A percentile compares a stretch with the other conserved stretches of the same genome.
Conservation (phyloP, 805 yeast genomes). For the Wickerhamiella australiensis region DNA sequence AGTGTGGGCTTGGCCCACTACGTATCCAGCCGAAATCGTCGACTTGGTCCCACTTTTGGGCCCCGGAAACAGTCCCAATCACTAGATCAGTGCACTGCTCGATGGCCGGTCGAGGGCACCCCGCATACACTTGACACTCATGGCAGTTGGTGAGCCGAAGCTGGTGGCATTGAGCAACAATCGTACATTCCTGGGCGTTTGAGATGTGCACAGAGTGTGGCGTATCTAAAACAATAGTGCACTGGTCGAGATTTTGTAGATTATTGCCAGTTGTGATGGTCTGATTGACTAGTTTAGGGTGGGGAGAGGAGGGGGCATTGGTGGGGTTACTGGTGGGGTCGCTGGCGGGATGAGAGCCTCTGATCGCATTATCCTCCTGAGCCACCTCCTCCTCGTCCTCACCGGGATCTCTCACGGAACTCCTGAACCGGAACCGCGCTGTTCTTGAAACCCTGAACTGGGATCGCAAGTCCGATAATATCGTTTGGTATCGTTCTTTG, state of each 20-base stretch:
- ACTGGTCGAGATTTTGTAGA: not conserved
- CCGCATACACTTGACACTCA: not conserved
- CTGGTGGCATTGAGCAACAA: slow-evolving; percentile 7
- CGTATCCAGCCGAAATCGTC: slow-evolving; percentile 8
- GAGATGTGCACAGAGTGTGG: not conserved
- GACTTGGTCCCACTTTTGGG: not conserved
- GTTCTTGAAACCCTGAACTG: not conserved
- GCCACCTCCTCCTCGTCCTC: not conserved
- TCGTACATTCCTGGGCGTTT: not conserved
- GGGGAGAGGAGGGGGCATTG: no score
- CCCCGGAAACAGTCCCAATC: not conserved
- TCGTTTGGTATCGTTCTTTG: not conserved
- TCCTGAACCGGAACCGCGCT: not conserved
- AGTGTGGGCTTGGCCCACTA: not conserved
- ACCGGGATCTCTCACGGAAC: not conserved
- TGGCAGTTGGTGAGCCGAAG: slow-evolving; percentile 3
- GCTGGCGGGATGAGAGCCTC: no score
- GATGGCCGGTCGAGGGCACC: slow-evolving; percentile 3
- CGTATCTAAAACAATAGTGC: not conserved
- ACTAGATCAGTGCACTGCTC: not conserved
- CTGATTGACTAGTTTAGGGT: not conserved
- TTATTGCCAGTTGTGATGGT: not conserved
- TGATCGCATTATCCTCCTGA: no score
- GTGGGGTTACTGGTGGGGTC: not conserved
- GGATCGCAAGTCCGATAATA: not conserved